phyloP scores from a whole-genome alignment of 2,329 filamentous ascomycete genomes.

The Cladobotryum mycophilum region DNA sequence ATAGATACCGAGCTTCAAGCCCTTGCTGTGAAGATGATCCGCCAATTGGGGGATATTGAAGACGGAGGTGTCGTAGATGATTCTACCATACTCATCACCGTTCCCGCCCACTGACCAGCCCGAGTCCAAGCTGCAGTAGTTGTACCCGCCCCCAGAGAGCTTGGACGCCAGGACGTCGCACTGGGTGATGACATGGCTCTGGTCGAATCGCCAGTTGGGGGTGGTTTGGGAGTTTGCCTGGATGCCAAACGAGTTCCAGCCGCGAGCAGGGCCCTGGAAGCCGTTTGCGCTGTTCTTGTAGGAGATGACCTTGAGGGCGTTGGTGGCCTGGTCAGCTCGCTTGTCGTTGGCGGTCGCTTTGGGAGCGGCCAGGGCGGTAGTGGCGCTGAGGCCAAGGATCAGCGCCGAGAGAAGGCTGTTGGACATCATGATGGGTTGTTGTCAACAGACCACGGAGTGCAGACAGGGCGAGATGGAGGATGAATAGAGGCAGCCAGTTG shows the following conservation, averaged over 20 bases:
- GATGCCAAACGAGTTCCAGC: constrained; percentile 17
- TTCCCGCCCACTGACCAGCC: constrained; percentile 17
- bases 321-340: neutral
- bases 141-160: constrained; percentile 10
- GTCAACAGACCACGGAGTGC: neutral
- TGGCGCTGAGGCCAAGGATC: constrained; percentile 6
- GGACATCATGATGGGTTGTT: neutral
- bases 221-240: constrained; percentile 12
- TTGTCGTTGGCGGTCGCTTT: neutral
- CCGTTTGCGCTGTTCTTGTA: constrained; percentile 14
- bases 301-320: constrained; percentile 12
- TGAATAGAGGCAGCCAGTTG: too few species aligned
- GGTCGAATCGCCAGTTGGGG: constrained; percentile 12
- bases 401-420: constrained; percentile 5
- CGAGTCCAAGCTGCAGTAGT: constrained; percentile 16
- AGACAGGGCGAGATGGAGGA: neutral
- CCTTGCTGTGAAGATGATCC: constrained; percentile 14
- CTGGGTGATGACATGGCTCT: constrained; percentile 14
- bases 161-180: constrained; percentile 12
- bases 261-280: constrained; percentile 12
- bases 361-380: constrained; percentile 4
- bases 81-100: constrained; percentile 16
- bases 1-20: constrained; percentile 14
- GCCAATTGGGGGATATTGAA: constrained; percentile 15
- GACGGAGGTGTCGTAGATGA: constrained; percentile 13